Evolutionary conservation across 1,284 basidiomycete genomes (phyloP), one percentile per base, ranked within the genome.

Genomic region (Wallemia ichthyophaga): DNA sequence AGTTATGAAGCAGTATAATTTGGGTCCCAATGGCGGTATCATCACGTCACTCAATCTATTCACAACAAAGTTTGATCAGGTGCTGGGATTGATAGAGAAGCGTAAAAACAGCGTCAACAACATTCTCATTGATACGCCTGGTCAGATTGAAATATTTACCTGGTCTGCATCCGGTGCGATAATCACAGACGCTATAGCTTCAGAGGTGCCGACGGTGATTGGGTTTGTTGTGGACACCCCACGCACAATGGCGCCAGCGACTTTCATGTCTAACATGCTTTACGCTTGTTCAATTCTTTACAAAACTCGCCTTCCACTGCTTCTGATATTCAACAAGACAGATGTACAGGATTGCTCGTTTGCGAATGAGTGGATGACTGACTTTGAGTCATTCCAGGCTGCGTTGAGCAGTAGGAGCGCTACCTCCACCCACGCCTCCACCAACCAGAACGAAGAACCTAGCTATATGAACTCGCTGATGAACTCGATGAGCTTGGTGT

Each of bases 221-320:
- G 94, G 91, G 13, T 99, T 96, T 69, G 79, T 99, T 61, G 88
- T 99, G 66, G 94, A 99, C 71, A 98, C 94, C 1, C 92, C 94
- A 19, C 77, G 94, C 61, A 92, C 89, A 11, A 83, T 83, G 0
- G 81, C 89, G 0, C 94, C 94, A 0, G 88, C 92, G 3, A 99
- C 94, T 0, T 99, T 99, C 71, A 99, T 98, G 94, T 88, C 83
- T 59, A 99, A 99, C 71, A 99, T 99, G 94, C 76, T 99, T 58
- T 98, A 98, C 67, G 94, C 94, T 0, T 99, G 94, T 76, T 88
- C 85, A 64, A 98, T 99, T 64, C 74, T 99, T 25, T 99, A 99
- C 76, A 99, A 99, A 72, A 95, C 91, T 1, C 85, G 89, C 63
- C 75, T 98, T 0, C 94, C 94, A 0, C 96, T 99, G 71, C 82